phyloP scores from a whole-genome alignment of 2,329 filamentous ascomycete genomes.

The Diaporthe destruens region DNA sequence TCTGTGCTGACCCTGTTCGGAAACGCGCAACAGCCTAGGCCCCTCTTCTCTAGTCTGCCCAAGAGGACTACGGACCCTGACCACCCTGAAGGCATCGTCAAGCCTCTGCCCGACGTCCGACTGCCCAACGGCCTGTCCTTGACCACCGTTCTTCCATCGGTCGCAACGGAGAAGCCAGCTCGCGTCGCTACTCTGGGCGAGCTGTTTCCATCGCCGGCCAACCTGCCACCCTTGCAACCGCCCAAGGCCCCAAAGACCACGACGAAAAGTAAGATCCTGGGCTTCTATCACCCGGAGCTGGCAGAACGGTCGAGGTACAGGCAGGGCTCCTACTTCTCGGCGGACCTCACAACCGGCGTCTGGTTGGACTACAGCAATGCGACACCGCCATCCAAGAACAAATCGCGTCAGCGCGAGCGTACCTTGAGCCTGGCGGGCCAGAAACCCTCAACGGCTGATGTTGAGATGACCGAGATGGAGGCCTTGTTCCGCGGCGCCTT shows the following conservation, averaged over 20 bases:
- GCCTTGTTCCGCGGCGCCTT: slow-evolving; percentile 82
- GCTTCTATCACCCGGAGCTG: slow-evolving; percentile 54
- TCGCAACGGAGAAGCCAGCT: slow-evolving; percentile 60
- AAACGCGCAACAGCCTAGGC: slow-evolving; percentile 78
- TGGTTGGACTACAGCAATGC: slow-evolving; percentile 80
- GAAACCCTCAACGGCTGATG: slow-evolving; percentile 67
- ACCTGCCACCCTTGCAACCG: slow-evolving; percentile 74
- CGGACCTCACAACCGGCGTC: slow-evolving; percentile 74
- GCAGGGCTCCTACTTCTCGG: slow-evolving; percentile 73
- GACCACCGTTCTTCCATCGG: slow-evolving; percentile 71
- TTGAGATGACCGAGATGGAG: slow-evolving; percentile 77
- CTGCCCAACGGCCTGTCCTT: slow-evolving; percentile 82
- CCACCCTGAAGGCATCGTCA: slow-evolving; percentile 47
- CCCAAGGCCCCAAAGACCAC: slow-evolving; percentile 79
- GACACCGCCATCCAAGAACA: slow-evolving; percentile 65
- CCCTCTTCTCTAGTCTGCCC: slow-evolving; percentile 89
- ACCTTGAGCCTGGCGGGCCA: slow-evolving; percentile 75
- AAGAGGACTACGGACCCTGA: slow-evolving; percentile 54
- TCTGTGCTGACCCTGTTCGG: slow-evolving; percentile 83
- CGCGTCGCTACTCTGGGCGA: slow-evolving; percentile 77
- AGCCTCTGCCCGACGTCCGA: slow-evolving; percentile 70
- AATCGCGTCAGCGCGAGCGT: slow-evolving; percentile 77
- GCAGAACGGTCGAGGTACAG: slow-evolving; percentile 67
- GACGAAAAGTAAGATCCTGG: slow-evolving; percentile 66
- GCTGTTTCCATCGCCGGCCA: slow-evolving; percentile 76